Evolutionary conservation across 1,284 basidiomycete species (phyloP).

Genomic region (Sphaerobolus stellatus): DNA sequence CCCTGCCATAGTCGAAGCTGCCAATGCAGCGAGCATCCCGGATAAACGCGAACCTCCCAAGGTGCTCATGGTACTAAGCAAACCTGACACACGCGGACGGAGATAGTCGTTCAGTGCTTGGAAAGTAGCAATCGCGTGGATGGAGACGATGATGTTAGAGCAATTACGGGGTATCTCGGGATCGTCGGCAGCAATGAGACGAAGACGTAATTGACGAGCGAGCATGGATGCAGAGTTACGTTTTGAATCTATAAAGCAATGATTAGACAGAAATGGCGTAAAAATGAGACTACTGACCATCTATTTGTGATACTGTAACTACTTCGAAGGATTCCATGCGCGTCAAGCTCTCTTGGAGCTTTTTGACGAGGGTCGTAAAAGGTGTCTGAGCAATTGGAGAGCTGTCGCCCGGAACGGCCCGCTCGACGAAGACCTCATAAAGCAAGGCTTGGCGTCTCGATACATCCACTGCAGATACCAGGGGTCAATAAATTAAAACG

Average conservation of each 20-base stretch:
- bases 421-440: conserved; percentile 69
- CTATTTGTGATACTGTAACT: conserved; percentile 76
- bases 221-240: conserved; percentile 83
- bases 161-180: conserved; percentile 85
- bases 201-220: conserved; percentile 84
- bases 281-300: conserved; percentile 50
- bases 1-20: conserved; percentile 67
- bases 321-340: conserved; percentile 95
- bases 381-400: conserved; percentile 54
- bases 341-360: conserved; percentile 90
- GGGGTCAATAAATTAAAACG: no score
- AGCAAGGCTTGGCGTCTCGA: conserved; percentile 69
- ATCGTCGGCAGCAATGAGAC: conserved; percentile 84
- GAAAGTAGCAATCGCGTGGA: conserved; percentile 95
- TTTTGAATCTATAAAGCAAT: conserved; percentile 63
- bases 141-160: conserved; percentile 89
- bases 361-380: conserved; percentile 84
- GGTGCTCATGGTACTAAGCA: conserved; percentile 40
- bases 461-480: conserved; percentile 45
- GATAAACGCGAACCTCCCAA: conserved; percentile 71
- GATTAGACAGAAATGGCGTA: conserved; percentile 6
- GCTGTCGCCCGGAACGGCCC: conserved; percentile 43
- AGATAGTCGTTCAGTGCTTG: conserved; percentile 94
- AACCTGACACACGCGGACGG: conserved; percentile 82
- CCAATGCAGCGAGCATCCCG: conserved; percentile 88